A percentile compares a stretch with the other conserved stretches of the same genome.
Conservation (phyloP, 495 filamentous ascomycete genomes). For the Neurospora terricola region DNA sequence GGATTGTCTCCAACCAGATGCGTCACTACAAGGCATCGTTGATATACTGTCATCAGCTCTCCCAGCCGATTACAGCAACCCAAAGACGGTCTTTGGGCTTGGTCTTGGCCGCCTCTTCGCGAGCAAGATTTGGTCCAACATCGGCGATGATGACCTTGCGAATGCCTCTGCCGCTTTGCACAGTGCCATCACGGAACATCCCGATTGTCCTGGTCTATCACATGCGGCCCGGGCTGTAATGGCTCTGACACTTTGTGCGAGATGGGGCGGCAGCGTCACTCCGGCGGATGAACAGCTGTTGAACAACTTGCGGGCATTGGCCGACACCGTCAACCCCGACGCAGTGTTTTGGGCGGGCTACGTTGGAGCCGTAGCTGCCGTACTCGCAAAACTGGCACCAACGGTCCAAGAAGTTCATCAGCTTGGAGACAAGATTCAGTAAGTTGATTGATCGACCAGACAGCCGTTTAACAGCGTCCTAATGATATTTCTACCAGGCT, state of each 20-base stretch:
- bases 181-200: constrained; percentile 55
- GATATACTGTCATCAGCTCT: constrained; percentile 43
- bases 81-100: constrained; percentile 30
- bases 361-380: constrained; percentile 28
- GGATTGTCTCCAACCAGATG: constrained; percentile 20
- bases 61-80: constrained; percentile 38
- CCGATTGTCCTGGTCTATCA: constrained; percentile 61
- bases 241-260: constrained; percentile 61
- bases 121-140: constrained; percentile 35
- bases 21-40: constrained; percentile 37
- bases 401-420: constrained; percentile 14
- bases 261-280: constrained; percentile 60
- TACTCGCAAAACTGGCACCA: constrained; percentile 25
- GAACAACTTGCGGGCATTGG: constrained; percentile 26
- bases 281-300: constrained; percentile 35
- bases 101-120: constrained; percentile 33
- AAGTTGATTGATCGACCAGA: constrained; percentile 3
- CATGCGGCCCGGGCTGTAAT: constrained; percentile 63
- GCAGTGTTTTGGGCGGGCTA: constrained; percentile 36
- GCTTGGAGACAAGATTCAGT: constrained; percentile 23
- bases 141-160: constrained; percentile 32
- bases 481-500: constrained; percentile 15
- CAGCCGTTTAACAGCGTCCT: not conserved
- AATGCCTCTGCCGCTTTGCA: constrained; percentile 62
- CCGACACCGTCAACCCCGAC: constrained; percentile 21